Evolutionary conservation across 495 filamentous ascomycete genomes (phyloP).

Genomic region (Penicillium canariense): DNA sequence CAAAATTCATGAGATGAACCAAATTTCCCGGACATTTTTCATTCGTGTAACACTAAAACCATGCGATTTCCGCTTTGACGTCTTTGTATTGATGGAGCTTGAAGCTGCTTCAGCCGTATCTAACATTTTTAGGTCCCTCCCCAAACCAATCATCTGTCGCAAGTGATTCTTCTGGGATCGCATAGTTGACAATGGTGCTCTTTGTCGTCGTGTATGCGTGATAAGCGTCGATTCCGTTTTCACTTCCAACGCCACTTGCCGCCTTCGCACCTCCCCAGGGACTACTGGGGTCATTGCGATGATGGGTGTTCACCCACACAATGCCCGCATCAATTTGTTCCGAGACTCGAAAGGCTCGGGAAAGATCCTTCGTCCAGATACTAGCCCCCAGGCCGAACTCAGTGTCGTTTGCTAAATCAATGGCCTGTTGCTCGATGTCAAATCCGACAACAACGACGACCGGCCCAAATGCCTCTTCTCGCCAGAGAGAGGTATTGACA

Average conservation of each 20-base stretch:
- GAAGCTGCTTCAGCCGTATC: slow-evolving; percentile 18
- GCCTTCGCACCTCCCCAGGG: slow-evolving; percentile 25
- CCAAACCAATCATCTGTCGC: slow-evolving; percentile 28
- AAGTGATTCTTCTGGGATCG: slow-evolving; percentile 16
- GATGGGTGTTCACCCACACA: slow-evolving; percentile 51
- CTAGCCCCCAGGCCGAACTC: slow-evolving; percentile 42
- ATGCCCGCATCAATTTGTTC: slow-evolving; percentile 50
- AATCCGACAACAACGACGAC: slow-evolving; percentile 43
- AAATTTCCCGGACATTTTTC: too few relatives aligned
- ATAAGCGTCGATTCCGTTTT: slow-evolving; percentile 28
- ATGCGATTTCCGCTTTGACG: too few relatives aligned
- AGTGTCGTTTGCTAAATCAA: slow-evolving; percentile 41
- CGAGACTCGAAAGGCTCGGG: slow-evolving; percentile 47
- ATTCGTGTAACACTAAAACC: too few relatives aligned
- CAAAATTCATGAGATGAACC: too few relatives aligned
- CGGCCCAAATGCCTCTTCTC: slow-evolving; percentile 50
- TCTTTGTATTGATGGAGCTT: not conserved
- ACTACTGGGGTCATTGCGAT: slow-evolving; percentile 28
- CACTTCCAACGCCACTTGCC: slow-evolving; percentile 28
- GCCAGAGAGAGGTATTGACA: slow-evolving; percentile 28
- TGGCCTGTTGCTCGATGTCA: slow-evolving; percentile 39
- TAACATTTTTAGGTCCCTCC: slow-evolving; percentile 2
- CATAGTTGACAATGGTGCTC: slow-evolving; percentile 28
- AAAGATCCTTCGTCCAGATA: slow-evolving; percentile 53
- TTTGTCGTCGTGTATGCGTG: slow-evolving; percentile 24